phyloP scores from a whole-genome alignment of 176 grass and related monocot genomes.

The Carex myosuroides region DNA sequence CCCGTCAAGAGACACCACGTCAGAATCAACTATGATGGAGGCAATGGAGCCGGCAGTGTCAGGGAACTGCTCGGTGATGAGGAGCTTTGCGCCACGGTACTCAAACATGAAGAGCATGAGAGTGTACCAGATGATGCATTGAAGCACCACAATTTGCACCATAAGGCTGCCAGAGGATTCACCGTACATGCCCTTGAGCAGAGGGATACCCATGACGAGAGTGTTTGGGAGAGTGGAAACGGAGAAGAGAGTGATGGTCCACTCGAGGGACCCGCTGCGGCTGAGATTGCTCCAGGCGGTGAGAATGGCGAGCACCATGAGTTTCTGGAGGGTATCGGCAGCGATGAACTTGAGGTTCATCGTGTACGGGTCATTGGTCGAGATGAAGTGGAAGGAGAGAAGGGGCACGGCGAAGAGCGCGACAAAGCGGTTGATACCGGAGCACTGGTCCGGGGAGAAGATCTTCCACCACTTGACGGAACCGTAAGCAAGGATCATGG shows the following conservation, averaged over 20 bases:
- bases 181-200: constrained; percentile 98
- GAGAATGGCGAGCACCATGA: constrained; percentile 78
- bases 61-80: constrained; percentile 95
- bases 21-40: constrained; percentile 78
- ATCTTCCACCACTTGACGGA: constrained; percentile 98
- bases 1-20: constrained; percentile 82
- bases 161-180: constrained; percentile 71
- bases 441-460: constrained; percentile 98
- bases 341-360: constrained; percentile 99
- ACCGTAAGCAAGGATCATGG: constrained; percentile 96
- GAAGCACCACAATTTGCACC: constrained; percentile 97
- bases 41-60: constrained; percentile 87
- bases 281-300: constrained; percentile 60
- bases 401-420: constrained; percentile 96
- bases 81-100: constrained; percentile 81
- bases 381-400: constrained; percentile 99
- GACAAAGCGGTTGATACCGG: constrained; percentile 97
- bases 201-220: constrained; percentile 94
- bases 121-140: constrained; percentile 99
- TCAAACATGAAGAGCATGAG: constrained; percentile 99
- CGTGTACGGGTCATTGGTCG: constrained; percentile 78
- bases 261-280: constrained; percentile 67
- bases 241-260: constrained; percentile 98
- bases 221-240: constrained; percentile 97
- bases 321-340: constrained; percentile 95